Conservation (phyloP, 2,329 filamentous ascomycete species). For the Colletotrichum sp. region DNA sequence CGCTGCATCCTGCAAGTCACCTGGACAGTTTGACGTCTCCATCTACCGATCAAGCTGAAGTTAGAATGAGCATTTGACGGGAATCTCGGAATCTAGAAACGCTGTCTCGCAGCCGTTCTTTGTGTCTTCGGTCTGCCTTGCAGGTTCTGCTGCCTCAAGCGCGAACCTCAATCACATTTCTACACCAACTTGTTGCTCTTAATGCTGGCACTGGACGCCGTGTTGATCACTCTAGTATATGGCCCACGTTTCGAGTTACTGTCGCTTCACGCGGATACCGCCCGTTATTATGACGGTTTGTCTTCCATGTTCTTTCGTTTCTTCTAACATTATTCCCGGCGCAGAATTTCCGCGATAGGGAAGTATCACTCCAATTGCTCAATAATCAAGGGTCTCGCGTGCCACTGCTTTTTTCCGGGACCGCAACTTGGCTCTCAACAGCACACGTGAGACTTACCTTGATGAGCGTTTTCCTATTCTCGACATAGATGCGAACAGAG, state of each 20-base stretch:
- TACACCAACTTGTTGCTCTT: too few relatives aligned
- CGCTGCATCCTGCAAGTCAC: not conserved
- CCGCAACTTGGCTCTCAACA: not conserved
- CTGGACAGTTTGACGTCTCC: not conserved
- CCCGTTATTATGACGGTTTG: not conserved
- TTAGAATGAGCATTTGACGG: not conserved
- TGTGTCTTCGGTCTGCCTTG: not conserved
- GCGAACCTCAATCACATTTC: too few relatives aligned
- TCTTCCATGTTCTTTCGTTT: not conserved
- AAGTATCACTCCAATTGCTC: not conserved
- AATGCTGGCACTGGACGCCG: not conserved
- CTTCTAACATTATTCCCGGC: not conserved
- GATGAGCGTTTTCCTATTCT: not conserved
- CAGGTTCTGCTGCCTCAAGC: not conserved
- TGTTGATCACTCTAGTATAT: not conserved
- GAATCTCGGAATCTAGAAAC: not conserved
- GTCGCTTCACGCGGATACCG: not conserved
- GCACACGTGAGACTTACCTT: not conserved
- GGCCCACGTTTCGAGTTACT: not conserved
- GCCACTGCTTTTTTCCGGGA: not conserved
- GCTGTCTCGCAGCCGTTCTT: not conserved
- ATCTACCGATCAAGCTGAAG: not conserved
- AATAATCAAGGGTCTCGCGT: not conserved
- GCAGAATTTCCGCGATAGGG: not conserved
- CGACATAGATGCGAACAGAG: not conserved